Percentiles rank a stretch among this genome's conserved stretches.
These are phyloP conservation scores for Pythium rishiriense DNA, from an alignment of 352 stramenopile genomes.

Conservation along the genomic window DNA sequence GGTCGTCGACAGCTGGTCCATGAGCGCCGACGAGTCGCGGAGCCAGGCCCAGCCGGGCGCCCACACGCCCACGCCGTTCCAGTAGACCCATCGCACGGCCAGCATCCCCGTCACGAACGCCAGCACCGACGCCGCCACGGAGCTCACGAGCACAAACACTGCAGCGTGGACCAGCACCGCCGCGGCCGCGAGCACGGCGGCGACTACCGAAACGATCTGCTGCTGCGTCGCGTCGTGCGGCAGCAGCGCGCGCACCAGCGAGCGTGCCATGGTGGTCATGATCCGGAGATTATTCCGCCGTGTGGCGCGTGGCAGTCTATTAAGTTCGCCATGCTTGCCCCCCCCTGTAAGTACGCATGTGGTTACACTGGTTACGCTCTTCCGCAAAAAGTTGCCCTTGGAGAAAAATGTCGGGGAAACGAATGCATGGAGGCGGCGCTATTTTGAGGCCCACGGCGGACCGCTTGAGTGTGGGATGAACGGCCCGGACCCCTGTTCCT, in stretches of 20 bases:
- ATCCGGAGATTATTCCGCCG: no score
- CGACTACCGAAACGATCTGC: conserved; percentile 25
- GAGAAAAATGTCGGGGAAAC: background rate
- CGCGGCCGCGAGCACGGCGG: conserved; percentile 15
- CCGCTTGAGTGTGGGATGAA: no score
- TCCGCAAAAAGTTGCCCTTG: background rate
- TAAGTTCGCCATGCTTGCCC: no score
- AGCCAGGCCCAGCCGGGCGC: conserved; percentile 52
- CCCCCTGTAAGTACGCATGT: no score
- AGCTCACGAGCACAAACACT: conserved; percentile 35
- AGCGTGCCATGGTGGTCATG: conserved; percentile 1
- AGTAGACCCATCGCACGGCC: conserved; percentile 54
- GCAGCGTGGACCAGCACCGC: conserved; percentile 14
- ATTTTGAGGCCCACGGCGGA: background rate
- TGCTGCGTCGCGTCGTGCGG: conserved; percentile 46
- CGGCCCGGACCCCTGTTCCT: no score
- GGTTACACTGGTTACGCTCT: no score
- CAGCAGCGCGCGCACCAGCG: conserved; percentile 26
- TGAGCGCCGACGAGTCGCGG: conserved; percentile 33
- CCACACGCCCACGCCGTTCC: conserved; percentile 59
- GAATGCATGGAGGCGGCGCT: background rate
- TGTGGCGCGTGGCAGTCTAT: no score
- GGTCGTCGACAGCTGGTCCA: conserved; percentile 33
- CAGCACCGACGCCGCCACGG: conserved; percentile 16
- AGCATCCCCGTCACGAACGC: conserved; percentile 27